Evolutionary conservation across 2,329 filamentous ascomycete genomes (phyloP).

Genomic region (Xylariaceae sp.): DNA sequence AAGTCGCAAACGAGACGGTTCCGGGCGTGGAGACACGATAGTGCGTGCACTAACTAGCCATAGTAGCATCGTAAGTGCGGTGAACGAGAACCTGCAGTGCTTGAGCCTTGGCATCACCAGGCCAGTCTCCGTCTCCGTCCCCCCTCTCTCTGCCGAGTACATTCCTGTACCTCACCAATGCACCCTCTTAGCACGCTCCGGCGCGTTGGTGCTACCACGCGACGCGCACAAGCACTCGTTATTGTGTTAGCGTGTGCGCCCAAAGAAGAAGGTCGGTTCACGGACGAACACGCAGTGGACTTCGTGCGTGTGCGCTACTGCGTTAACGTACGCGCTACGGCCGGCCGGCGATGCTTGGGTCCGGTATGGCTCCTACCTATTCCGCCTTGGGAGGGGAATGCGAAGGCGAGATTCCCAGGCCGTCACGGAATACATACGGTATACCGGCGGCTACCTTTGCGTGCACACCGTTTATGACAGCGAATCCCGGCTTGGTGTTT

Average conservation of each 20-base stretch:
- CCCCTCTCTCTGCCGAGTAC: background rate
- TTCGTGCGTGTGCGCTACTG: background rate
- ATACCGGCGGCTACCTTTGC: too few species aligned
- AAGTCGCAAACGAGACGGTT: too few species aligned
- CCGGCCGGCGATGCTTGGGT: too few species aligned
- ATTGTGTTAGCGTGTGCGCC: background rate
- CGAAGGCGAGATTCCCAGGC: too few species aligned
- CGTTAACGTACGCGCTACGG: background rate
- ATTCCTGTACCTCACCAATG: background rate
- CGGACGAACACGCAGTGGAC: background rate
- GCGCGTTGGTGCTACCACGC: constrained; percentile 21
- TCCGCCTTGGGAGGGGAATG: constrained; percentile 4
- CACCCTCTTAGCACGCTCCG: constrained; percentile 10
- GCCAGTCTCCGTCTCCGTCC: too few species aligned
- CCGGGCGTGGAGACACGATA: background rate
- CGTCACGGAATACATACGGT: too few species aligned
- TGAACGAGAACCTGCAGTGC: background rate
- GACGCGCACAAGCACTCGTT: constrained; percentile 10
- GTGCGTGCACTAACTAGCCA: background rate
- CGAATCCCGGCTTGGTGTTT: too few species aligned
- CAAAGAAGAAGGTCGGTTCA: constrained; percentile 4
- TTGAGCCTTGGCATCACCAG: background rate
- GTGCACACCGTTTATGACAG: too few species aligned
- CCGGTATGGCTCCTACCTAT: background rate
- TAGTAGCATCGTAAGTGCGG: background rate